phyloP scores from a whole-genome alignment of 2,329 filamentous ascomycete species.

The Colletotrichum scovillei region DNA sequence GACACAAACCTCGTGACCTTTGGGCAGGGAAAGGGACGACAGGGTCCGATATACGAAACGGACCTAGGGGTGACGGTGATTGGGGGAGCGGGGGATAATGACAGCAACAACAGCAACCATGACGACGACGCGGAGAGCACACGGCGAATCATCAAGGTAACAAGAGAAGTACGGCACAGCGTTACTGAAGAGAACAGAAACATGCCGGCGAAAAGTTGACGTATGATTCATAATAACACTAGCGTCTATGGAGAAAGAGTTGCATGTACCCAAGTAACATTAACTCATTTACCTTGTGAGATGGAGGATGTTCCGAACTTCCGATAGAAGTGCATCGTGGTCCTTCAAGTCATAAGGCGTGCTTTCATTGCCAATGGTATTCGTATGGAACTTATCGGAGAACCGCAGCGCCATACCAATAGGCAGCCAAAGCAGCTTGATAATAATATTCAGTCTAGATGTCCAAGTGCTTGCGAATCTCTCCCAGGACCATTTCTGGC shows the following conservation, averaged over 20 bases:
- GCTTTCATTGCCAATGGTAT: background rate
- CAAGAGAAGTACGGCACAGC: background rate
- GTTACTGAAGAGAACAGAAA: too few relatives aligned
- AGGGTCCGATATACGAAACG: background rate
- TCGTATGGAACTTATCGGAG: too few relatives aligned
- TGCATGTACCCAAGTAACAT: background rate
- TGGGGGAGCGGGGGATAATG: background rate
- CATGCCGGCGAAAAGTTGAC: background rate
- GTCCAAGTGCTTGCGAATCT: conserved; percentile 37
- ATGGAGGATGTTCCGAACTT: background rate
- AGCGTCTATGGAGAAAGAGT: background rate
- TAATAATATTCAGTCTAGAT: background rate
- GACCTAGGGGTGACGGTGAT: background rate
- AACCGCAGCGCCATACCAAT: too few relatives aligned
- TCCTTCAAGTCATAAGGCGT: background rate
- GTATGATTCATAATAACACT: background rate
- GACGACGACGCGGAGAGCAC: background rate
- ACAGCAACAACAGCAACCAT: background rate
- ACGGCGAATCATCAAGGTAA: background rate
- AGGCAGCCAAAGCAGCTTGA: too few relatives aligned
- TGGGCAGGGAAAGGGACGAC: background rate
- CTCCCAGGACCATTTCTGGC: conserved; percentile 42
- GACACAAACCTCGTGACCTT: background rate
- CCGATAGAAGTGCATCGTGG: background rate
- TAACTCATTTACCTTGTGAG: background rate